These are phyloP conservation scores for Pichia nakasei DNA, from an alignment of 805 yeast species.

Conservation along the genomic window DNA sequence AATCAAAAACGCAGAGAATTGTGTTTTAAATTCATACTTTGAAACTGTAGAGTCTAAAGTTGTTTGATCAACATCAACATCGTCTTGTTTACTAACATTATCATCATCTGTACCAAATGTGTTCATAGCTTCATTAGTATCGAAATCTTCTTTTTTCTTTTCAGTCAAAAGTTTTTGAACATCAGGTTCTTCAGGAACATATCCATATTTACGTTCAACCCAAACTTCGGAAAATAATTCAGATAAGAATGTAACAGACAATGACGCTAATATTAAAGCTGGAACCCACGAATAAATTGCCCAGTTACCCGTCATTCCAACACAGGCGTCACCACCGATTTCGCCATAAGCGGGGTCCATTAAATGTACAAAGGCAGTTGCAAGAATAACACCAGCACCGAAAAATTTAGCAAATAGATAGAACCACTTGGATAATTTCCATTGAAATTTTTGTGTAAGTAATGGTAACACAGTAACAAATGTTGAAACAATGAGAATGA, in stretches of 20 bases:
- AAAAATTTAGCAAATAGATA: constrained; percentile 59
- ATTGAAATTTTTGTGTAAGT: constrained; percentile 43
- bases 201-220: constrained; percentile 26
- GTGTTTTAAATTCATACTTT: constrained; percentile 7
- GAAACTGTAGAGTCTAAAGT: constrained; percentile 7
- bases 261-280: constrained; percentile 37
- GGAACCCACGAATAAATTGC: constrained; percentile 41
- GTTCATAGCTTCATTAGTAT: constrained; percentile 6
- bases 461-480: constrained; percentile 51
- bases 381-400: constrained; percentile 76
- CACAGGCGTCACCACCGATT: constrained; percentile 39
- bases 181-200: constrained; percentile 10
- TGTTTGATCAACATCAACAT: constrained; percentile 10
- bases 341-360: constrained; percentile 57
- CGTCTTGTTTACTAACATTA: not conserved
- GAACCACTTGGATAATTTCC: constrained; percentile 44
- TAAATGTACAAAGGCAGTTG: constrained; percentile 69
- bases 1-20: constrained; percentile 13
- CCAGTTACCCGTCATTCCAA: constrained; percentile 52
- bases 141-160: constrained; percentile 18
- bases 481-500: constrained; percentile 44
- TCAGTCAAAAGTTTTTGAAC: constrained; percentile 20
- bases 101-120: not conserved
- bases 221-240: constrained; percentile 36
- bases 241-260: constrained; percentile 36